Base-by-base conservation (phyloP, 192 early-diverging fungal species). In the Coemansia sp. region DNA sequence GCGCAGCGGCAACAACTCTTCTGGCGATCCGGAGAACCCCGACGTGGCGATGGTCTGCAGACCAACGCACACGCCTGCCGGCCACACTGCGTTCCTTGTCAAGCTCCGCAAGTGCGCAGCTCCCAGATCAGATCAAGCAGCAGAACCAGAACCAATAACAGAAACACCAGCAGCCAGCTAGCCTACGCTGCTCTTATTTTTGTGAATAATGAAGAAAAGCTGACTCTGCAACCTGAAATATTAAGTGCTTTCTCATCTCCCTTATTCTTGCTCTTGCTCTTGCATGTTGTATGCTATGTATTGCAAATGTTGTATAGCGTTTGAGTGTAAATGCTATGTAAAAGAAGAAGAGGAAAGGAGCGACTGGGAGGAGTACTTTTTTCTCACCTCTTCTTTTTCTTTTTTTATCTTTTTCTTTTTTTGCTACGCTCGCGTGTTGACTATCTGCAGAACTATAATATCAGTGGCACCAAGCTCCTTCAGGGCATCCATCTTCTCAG, bases 401-500 rank as follows among this genome's bases (percentile, higher is more conserved):
- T 39, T 26, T 26, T 26, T 26, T 26, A 26, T 26, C 3, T 26
- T 26, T 41, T 42, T 42, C 13, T 16, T 49, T n/a, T 7, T 13
- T 45, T 59, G 18, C 41, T 86, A 93, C 26, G 89, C 90, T n/a
- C 93, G 80, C 39, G 90, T 90, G 71, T 94, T 94, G 69, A 79
- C 86, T 61, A 93, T 90, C 45, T 86, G 81, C 69, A 93, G 83
- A 13, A 99, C 87, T 54, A 99, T 69, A 47, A 99, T 96, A 77
- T 99, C 97, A 6, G 83, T 88, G 5, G 96, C 97, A 36, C 96
- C 96, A 61, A 94, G 85, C 13, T 84, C 87, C 73, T 90, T 87
- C 64, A 99, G 80, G 54, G 84, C 69, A 68, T 99, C 97, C 97
- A 99, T 99, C 18, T 91, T 89, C 46, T 94, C 88, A 3, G 89